Evolutionary conservation across 345 rosid species (phyloP), one percentile per base, ranked within the genome.

Genomic region (Alliaria petiolata): DNA sequence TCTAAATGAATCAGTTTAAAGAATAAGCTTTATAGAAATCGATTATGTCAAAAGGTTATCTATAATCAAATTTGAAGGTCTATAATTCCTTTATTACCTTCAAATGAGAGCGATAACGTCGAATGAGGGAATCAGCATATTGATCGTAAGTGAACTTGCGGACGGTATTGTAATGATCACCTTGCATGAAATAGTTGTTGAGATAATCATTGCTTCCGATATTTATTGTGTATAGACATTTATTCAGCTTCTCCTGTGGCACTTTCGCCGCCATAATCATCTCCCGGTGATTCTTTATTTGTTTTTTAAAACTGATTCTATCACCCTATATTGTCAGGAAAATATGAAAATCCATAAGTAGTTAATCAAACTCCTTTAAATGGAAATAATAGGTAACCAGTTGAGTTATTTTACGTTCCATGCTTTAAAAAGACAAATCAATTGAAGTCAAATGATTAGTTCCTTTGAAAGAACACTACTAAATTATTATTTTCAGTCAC

Each of bases 141-240:
- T 71, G 63, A 3, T 75, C 77, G 4, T 71, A 20, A 26, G 65
- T 38, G 46, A 26, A 81, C 0, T 9, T 33, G 15, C 11, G 0
- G 20, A 56, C 45, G 55, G 69, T 53, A 0, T 26, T 14, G 58
- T 80, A 82, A 3, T 62, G 45, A 15, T 30, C 38, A 53, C 60
- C 16, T 4, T 82, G 84, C 78, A 71, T 43, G 76, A 83, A 85
- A 67, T 83, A 85, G 44, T 85, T 80, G 74, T 80, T 82, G 43
- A 83, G 71, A 71, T 83, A 83, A 43, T 85, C 89, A 33, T 83
- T 82, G 74, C 59, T 78, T 54, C 89, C 87, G 20, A 82, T 85
- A 20, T 77, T 74, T 8, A 83, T 76, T 7, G 87, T 75, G 70
- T 83, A 82, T 34, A 83, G 38, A 74, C 90, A 86, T 50, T 81